A percentile compares a stretch with the other conserved stretches of the same genome.
Conservation (phyloP, 495 filamentous ascomycete species). For the Xylaria cubensis region DNA sequence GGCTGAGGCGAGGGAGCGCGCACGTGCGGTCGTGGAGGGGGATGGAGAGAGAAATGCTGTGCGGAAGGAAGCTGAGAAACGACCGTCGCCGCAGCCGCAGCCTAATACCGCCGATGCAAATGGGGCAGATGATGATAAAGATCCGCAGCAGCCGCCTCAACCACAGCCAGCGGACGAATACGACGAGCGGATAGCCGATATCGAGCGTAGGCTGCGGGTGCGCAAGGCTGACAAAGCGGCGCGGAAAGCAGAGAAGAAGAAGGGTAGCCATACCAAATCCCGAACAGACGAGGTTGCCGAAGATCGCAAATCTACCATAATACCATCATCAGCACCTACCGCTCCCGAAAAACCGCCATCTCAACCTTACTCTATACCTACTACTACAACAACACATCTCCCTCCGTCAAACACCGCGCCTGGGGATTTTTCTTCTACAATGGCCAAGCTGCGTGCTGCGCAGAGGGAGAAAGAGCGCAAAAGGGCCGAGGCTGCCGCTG, state of each 20-base stretch:
- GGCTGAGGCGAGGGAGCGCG: slow-evolving; percentile 49
- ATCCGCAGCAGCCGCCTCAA: neutral
- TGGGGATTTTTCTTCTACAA: slow-evolving; percentile 42
- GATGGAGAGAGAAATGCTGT: slow-evolving; percentile 1
- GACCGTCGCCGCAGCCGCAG: neutral
- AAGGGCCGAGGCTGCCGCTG: slow-evolving; percentile 32
- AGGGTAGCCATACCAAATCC: slow-evolving; percentile 21
- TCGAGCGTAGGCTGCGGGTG: slow-evolving; percentile 47
- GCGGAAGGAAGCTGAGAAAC: neutral
- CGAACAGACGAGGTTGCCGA: neutral
- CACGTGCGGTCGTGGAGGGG: slow-evolving; percentile 19
- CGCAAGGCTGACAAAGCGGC: slow-evolving; percentile 38
- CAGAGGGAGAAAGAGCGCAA: slow-evolving; percentile 46
- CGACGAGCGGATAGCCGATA: slow-evolving; percentile 49
- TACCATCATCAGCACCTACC: neutral
- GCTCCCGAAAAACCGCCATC: neutral
- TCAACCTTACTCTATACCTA: neutral
- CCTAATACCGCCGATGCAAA: slow-evolving; percentile 17
- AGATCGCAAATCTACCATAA: neutral
- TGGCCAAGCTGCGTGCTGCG: slow-evolving; percentile 50
- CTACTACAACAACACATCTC: neutral
- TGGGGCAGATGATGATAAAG: neutral
- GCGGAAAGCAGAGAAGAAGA: slow-evolving; percentile 33
- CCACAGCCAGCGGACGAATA: slow-evolving; percentile 29
- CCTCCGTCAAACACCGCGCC: slow-evolving; percentile 10